Evolutionary conservation across 106 monocot genomes (phyloP).

Genomic region (Phalaenopsis equestris): DNA sequence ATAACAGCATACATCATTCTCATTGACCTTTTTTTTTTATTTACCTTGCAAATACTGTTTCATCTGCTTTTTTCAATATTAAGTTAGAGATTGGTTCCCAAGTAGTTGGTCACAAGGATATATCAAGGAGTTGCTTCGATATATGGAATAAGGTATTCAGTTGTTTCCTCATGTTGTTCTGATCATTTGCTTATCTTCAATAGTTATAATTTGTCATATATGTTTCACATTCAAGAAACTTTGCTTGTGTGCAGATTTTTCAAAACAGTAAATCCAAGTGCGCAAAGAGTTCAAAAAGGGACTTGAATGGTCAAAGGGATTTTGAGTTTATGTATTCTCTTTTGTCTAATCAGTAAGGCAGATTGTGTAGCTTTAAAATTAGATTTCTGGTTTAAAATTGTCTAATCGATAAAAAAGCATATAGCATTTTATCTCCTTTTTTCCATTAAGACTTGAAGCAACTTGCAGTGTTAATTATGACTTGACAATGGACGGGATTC

Average conservation of each 20-base stretch:
- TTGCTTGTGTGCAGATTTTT: slow-evolving; percentile 51
- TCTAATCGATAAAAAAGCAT: background rate
- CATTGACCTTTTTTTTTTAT: slow-evolving; percentile 1
- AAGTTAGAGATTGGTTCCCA: slow-evolving; percentile 83
- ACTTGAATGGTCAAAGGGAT: slow-evolving; percentile 20
- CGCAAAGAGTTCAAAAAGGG: slow-evolving; percentile 30
- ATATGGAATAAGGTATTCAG: slow-evolving; percentile 83
- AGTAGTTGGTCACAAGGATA: slow-evolving; percentile 91
- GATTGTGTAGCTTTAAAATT: background rate
- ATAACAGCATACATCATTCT: slow-evolving; percentile 6
- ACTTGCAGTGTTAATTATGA: slow-evolving; percentile 89
- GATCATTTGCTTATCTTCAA: background rate
- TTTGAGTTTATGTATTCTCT: slow-evolving; percentile 62
- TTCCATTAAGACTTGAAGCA: slow-evolving; percentile 2
- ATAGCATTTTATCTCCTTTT: background rate
- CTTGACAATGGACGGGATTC: slow-evolving; percentile 95
- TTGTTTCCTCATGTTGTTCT: background rate
- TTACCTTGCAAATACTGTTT: background rate
- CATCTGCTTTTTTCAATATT: slow-evolving; percentile 11
- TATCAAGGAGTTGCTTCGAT: slow-evolving; percentile 80
- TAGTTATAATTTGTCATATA: background rate
- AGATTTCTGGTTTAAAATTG: background rate
- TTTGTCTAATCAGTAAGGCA: slow-evolving; percentile 66
- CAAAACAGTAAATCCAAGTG: slow-evolving; percentile 74
- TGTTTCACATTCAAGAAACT: slow-evolving; percentile 1